phyloP scores from a whole-genome alignment of 306 rosid genomes.

The Leucaena leucocephala region DNA sequence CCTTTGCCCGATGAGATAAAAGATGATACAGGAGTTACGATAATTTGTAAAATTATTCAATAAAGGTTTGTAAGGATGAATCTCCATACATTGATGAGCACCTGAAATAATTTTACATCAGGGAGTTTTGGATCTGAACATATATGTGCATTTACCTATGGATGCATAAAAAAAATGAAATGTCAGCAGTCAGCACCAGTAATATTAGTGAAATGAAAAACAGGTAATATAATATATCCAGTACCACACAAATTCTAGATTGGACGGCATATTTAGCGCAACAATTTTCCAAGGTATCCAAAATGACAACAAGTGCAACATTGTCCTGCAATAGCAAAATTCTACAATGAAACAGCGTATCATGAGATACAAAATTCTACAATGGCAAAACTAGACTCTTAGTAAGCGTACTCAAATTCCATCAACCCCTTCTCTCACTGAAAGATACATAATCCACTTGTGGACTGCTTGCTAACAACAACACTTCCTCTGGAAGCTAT shows the following conservation, averaged over 20 bases:
- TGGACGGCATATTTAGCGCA: background rate
- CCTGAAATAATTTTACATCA: constrained; percentile 41
- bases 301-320: constrained; percentile 5
- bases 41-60: background rate
- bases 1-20: constrained; percentile 6
- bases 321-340: background rate
- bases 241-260: constrained; percentile 45
- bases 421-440: background rate
- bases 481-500: background rate
- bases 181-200: constrained; percentile 9
- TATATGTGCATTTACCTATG: constrained; percentile 48
- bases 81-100: constrained; percentile 16
- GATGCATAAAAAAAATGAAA: background rate
- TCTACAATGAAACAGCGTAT: background rate
- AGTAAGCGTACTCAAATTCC: background rate
- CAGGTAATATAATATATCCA: background rate
- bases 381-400: background rate
- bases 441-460: background rate
- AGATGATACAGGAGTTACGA: background rate
- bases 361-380: background rate
- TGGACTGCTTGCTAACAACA: background rate
- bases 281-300: constrained; percentile 26
- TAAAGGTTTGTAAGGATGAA: background rate
- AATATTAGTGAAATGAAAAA: constrained; percentile 1
- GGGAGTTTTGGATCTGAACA: constrained; percentile 4